phyloP scores from a whole-genome alignment of 2,329 filamentous ascomycete species.

The Trichoderma harzianum region DNA sequence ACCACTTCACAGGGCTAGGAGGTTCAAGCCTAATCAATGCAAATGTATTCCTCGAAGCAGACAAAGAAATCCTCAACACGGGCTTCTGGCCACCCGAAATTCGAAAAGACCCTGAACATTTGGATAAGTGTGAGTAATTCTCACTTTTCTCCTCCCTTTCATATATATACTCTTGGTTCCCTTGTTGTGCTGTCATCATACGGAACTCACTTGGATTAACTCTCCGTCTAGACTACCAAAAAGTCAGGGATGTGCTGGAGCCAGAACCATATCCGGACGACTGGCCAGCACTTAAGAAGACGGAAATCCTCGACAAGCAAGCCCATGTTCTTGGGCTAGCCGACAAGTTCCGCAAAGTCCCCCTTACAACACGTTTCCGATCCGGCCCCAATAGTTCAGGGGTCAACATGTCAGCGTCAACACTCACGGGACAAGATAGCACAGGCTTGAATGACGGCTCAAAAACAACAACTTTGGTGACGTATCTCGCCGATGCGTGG shows the following conservation, averaged over 20 bases:
- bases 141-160: no score
- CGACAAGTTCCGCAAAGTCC: slow-evolving; percentile 53
- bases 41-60: slow-evolving; percentile 62
- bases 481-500: slow-evolving; percentile 67
- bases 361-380: slow-evolving; percentile 61
- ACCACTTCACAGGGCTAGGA: slow-evolving; percentile 44
- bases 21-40: slow-evolving; percentile 65
- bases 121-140: slow-evolving; percentile 48
- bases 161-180: not conserved
- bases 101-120: slow-evolving; percentile 34
- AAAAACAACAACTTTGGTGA: slow-evolving; percentile 63
- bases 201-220: not conserved
- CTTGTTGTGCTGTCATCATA: not conserved
- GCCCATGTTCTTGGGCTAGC: slow-evolving; percentile 49
- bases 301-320: slow-evolving; percentile 55
- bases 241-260: slow-evolving; percentile 54
- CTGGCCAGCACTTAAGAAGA: slow-evolving; percentile 56
- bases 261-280: slow-evolving; percentile 56
- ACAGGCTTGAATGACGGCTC: slow-evolving; percentile 67
- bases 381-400: slow-evolving; percentile 61
- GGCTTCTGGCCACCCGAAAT: slow-evolving; percentile 59
- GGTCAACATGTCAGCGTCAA: slow-evolving; percentile 59
- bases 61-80: slow-evolving; percentile 50
- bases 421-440: slow-evolving; percentile 58
- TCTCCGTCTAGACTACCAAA: slow-evolving; percentile 50